phyloP scores from a whole-genome alignment of 192 early-diverging fungal genomes.

The Backusella mclennaniae region DNA sequence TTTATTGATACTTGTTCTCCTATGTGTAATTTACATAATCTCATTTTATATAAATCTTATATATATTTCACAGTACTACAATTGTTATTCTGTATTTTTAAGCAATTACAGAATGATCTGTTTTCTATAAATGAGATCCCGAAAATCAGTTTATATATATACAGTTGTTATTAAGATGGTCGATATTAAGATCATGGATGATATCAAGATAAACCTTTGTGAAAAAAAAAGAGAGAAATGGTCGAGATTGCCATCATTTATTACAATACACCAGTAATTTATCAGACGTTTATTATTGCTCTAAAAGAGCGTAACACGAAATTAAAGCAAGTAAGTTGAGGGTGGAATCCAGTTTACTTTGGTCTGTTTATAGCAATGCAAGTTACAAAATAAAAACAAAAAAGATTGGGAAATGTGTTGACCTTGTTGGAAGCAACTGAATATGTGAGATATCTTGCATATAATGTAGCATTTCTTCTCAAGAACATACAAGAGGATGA shows the following conservation, averaged over 20 bases:
- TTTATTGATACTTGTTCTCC: not conserved
- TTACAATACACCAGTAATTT: not conserved
- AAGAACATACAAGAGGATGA: not conserved
- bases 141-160: not conserved
- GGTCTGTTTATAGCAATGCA: not conserved
- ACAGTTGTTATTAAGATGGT: conserved; percentile 3
- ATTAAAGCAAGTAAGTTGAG: not conserved
- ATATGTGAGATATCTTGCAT: no score
- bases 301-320: not conserved
- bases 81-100: not conserved
- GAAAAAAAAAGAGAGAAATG: not conserved
- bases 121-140: not conserved
- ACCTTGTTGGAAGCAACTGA: no score
- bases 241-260: not conserved
- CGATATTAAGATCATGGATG: conserved; percentile 2
- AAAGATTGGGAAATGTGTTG: no score
- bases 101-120: not conserved
- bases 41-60: not conserved
- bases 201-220: not conserved
- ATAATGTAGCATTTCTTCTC: not conserved
- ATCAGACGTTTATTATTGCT: not conserved
- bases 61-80: not conserved
- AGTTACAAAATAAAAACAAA: no score
- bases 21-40: not conserved
- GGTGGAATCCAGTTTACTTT: not conserved